phyloP scores from a whole-genome alignment of 129 eudicot species.

The Helianthus annuus region DNA sequence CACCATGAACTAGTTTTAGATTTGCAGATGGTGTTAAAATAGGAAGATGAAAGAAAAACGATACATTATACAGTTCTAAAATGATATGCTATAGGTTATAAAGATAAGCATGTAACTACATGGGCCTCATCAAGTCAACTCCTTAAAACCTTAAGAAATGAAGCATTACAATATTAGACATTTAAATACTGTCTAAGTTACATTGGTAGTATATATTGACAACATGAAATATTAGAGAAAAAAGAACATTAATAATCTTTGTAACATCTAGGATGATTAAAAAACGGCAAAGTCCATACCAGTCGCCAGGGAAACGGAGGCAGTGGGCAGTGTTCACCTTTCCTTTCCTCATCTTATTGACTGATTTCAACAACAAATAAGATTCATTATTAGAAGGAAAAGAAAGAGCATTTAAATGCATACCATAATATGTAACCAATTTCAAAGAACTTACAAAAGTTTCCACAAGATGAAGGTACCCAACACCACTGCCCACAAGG shows the following conservation, averaged over 20 bases:
- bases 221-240: neutral
- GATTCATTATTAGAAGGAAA: neutral
- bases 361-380: constrained; percentile 38
- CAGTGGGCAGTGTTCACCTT: constrained; percentile 90
- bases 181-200: constrained; percentile 5
- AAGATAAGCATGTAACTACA: neutral
- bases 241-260: constrained; percentile 1
- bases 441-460: constrained; percentile 57
- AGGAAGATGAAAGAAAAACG: neutral
- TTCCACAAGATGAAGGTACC: constrained; percentile 95
- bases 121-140: constrained; percentile 7
- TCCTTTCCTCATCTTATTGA: constrained; percentile 82
- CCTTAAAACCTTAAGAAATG: neutral
- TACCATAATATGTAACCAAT: neutral
- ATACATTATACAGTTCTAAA: neutral
- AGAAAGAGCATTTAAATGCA: neutral
- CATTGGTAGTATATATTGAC: neutral
- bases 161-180: neutral
- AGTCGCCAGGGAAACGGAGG: constrained; percentile 86
- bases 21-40: neutral
- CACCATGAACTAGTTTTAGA: constrained; percentile 19
- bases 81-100: neutral
- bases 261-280: neutral
- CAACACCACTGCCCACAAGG: constrained; percentile 85
- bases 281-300: constrained; percentile 52